These are phyloP conservation scores for Backusella psychrophila DNA, from an alignment of 192 early-diverging fungal genomes.

Conservation along the genomic window DNA sequence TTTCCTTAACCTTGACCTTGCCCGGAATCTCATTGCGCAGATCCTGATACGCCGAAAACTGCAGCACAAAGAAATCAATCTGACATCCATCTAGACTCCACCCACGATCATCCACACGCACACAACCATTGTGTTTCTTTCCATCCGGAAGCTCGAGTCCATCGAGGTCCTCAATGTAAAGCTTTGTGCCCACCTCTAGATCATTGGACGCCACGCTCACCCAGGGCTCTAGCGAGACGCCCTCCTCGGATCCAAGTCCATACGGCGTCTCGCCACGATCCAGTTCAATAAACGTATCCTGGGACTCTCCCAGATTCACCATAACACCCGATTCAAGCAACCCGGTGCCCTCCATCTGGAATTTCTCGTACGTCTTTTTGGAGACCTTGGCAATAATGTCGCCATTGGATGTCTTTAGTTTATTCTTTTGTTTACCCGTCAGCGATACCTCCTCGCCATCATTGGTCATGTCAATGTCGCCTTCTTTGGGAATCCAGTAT, in stretches of 20 bases:
- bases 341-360: slow-evolving; percentile 41
- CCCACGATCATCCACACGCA: slow-evolving; percentile 38
- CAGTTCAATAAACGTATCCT: slow-evolving; percentile 19
- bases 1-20: slow-evolving; percentile 5
- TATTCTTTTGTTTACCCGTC: slow-evolving; percentile 10
- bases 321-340: slow-evolving; percentile 26
- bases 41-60: slow-evolving; percentile 9
- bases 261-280: slow-evolving; percentile 28
- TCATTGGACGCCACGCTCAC: slow-evolving; percentile 41
- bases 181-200: slow-evolving; percentile 20
- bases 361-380: slow-evolving; percentile 33
- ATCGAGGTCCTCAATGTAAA: slow-evolving; percentile 34
- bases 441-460: slow-evolving; percentile 29
- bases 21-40: slow-evolving; percentile 6
- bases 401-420: slow-evolving; percentile 17
- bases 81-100: slow-evolving; percentile 34
- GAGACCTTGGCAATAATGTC: slow-evolving; percentile 31
- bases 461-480: slow-evolving; percentile 36
- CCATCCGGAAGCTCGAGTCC: slow-evolving; percentile 33
- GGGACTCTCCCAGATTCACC: slow-evolving; percentile 19
- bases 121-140: slow-evolving; percentile 42
- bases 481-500: slow-evolving; percentile 42
- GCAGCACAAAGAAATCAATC: slow-evolving; percentile 33
- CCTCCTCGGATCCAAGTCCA: slow-evolving; percentile 17
- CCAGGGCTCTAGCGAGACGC: slow-evolving; percentile 32